Evolutionary conservation across 192 early-diverging fungal genomes (phyloP), one percentile per base, ranked within the genome.

Genomic region (Gryganskiella cystojenkinii): DNA sequence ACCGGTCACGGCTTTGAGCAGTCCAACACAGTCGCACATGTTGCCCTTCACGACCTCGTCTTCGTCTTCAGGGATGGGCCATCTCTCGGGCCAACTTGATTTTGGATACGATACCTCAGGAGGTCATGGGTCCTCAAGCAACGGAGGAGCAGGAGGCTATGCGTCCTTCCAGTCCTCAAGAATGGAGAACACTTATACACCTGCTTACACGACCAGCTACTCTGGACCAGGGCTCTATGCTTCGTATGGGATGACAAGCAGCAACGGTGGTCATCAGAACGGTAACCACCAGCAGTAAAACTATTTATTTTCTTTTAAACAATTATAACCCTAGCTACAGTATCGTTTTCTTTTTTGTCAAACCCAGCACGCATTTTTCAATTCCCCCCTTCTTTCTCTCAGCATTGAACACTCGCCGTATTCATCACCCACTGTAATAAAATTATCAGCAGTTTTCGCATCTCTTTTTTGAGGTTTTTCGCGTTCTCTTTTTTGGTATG

Each of bases 21-120:
- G 74, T 45, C 74, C 74, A 2, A 78, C 74, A 10, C 74, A 78
- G 33, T 78, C 74, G 30, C 74, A 78, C 27, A 78, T 78, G 74
- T 61, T 78, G 28, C 74, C 74, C n/a, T 78, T 78, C 61, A 78
- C 74, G 1, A 15, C 60, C 2, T 57, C 56, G 5, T 55, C 72
- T 19, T 55, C 53, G 10, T 60, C 71, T 5, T 76, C 73, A 14
- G 28, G 59, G 15, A 69, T 78, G 74, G 49, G 56, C 20, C 65
- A 40, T 19, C 22, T 67, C 14, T 51, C 40, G 25, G 55, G 44
- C 19, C 40, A 28, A 19, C 22, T 67, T 13, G 65, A 67, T 15
- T 64, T 69, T 59, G 74, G 61, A 51, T 78, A 78, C 14, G 56
- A 51, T 20, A 8, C 46, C n/a, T n/a, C n/a, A n/a, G n/a, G n/a